phyloP scores from a whole-genome alignment of 345 rosid genomes.

The Carallia pectinifolia region DNA sequence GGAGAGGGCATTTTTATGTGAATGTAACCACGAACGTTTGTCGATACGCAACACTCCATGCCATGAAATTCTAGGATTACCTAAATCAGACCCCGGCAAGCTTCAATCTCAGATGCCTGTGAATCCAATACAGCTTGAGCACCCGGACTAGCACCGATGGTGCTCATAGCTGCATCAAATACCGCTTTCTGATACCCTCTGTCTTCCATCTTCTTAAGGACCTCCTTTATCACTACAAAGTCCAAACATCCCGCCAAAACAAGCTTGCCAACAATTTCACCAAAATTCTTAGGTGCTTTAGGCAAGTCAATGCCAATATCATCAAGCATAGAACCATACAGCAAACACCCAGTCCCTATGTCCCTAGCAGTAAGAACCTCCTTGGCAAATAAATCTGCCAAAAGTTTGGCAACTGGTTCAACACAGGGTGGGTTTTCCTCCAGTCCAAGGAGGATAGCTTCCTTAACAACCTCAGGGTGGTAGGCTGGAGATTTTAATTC shows the following conservation, averaged over 20 bases:
- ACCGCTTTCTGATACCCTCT: slow-evolving; percentile 51
- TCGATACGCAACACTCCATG: slow-evolving; percentile 4
- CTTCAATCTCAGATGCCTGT: slow-evolving; percentile 55
- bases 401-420: slow-evolving; percentile 46
- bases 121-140: slow-evolving; percentile 46
- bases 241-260: slow-evolving; percentile 47
- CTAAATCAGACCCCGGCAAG: slow-evolving; percentile 50
- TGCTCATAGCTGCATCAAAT: slow-evolving; percentile 48
- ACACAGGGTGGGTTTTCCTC: slow-evolving; percentile 67
- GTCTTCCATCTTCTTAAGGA: slow-evolving; percentile 67
- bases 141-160: slow-evolving; percentile 31
- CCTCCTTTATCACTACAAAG: slow-evolving; percentile 55
- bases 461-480: slow-evolving; percentile 76
- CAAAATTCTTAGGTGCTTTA: slow-evolving; percentile 72
- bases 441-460: slow-evolving; percentile 67
- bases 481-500: slow-evolving; percentile 64
- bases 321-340: slow-evolving; percentile 66
- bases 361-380: slow-evolving; percentile 48
- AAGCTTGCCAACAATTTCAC: slow-evolving; percentile 68
- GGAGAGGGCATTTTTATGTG: slow-evolving; percentile 10
- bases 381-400: slow-evolving; percentile 48
- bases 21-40: slow-evolving; percentile 13
- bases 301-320: slow-evolving; percentile 88
- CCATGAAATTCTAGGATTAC: slow-evolving; percentile 1
- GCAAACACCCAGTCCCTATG: slow-evolving; percentile 61